Base-by-base conservation (phyloP, 192 early-diverging fungal genomes). In the Cetraspora pellucida region DNA sequence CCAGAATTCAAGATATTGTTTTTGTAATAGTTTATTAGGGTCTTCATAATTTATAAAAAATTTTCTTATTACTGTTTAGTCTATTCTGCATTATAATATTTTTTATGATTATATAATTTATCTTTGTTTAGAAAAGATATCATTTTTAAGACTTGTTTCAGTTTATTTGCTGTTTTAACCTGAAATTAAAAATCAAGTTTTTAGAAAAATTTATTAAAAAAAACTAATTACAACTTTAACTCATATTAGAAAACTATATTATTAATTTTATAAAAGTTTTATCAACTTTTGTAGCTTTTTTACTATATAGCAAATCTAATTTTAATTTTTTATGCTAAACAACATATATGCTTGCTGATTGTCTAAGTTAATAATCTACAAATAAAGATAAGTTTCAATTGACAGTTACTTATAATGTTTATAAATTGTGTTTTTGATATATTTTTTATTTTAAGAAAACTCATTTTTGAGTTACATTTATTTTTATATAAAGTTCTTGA, bases 281-380 rank as follows among this genome's bases (percentile, higher is more conserved):
- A 52, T 77, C 65, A 77, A 77, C 67, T 46, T 77, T 63, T 77
- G 74, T 49, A 77, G 44, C 50, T 49, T 27, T 47, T 16, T 71
- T n/a, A 61, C 30, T 28, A 0, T n/a, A 77, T 28, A 43, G 23
- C 21, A 28, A 27, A 71, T 77, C n/a, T 74, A 31, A 46, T 60
- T 60, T 44, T 27, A 74, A 13, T 74, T 58, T 60, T 58, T n/a
- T 9, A 28, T 11, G 17, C 3, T 61, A 47, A 74, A 74, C 23
- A 74, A 47, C 45, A 28, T 23, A 21, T 72, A 7, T 58, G 10
- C 30, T 43, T 72, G 14, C 14, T 47, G 37, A 61, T 74, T 14
- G 27, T 74, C 58, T 23, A 74, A 55, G 44, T 74, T 43, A 61
- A 74, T 61, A 44, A 61, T 61, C 11, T 31, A 74, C 21, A 43